Evolutionary conservation across 2,329 filamentous ascomycete genomes (phyloP), one percentile per base, ranked within the genome.

Genomic region (Alternaria viburni): DNA sequence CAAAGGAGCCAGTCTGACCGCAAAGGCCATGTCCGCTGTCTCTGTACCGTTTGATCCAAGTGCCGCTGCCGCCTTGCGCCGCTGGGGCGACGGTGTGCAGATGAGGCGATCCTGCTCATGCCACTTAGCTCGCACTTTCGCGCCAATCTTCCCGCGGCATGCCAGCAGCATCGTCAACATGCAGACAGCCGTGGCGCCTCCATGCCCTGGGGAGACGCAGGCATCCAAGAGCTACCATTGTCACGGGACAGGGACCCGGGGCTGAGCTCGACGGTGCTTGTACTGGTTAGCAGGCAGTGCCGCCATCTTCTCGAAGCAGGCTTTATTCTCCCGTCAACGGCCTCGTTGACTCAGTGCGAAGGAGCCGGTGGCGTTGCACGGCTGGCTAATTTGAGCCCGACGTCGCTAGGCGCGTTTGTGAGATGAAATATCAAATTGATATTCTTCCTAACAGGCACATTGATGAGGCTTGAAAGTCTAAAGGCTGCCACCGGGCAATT

Each of bases 381-480:
- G 59, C 64, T 57, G 71, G 67, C 67, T 74, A 69, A 68, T 68
- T 26, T 71, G 68, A 63, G 66, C 65, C 59, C 52, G 25, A 54
- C 52, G 28, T 62, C 51, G 49, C 73, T 75, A 76, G 69, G 72
- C 71, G 47, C 45, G 44, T 71, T 69, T 45, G 68, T 61, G 65
- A 58, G 54, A 51, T 64, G 23, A 54, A 58, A 68, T 69, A 69
- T 74, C 63, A 58, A 64, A 66, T 63, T 60, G 68, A 64, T 67
- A 66, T 63, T 64, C 45, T 52, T 45, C 32, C 51, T 57, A 64
- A 61, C 64, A 70, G 62, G 62, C 66, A 68, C 62, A 69, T 72
- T 70, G 70, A 72, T 76, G 73, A 77, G 75, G 71, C 71, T 77
- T 69, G 68, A 74, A 65, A 67, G 63, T 64, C 61, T 59, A 67